phyloP scores from a whole-genome alignment of 345 rosid genomes.

The Populus pruinosa region DNA sequence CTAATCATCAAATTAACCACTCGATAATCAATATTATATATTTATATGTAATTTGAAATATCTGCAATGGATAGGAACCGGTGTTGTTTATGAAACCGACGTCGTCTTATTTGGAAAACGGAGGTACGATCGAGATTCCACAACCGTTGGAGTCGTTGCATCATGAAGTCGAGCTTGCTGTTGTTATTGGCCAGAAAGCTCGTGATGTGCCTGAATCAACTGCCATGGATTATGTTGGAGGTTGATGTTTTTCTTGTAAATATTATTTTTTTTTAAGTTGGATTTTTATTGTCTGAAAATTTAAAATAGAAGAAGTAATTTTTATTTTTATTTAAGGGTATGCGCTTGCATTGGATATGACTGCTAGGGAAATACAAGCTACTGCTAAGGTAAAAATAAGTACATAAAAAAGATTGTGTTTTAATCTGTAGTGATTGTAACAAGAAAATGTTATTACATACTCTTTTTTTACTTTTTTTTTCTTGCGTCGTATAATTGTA shows the following conservation, averaged over 20 bases:
- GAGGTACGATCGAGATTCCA: constrained; percentile 92
- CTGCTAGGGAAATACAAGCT: constrained; percentile 84
- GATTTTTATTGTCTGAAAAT: neutral
- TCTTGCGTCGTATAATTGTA: too few relatives aligned
- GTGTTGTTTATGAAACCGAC: constrained; percentile 90
- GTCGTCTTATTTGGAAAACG: constrained; percentile 77
- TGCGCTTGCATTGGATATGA: constrained; percentile 92
- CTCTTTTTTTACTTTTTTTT: too few relatives aligned
- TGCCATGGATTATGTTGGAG: constrained; percentile 90
- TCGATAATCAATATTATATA: too few relatives aligned
- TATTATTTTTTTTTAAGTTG: neutral
- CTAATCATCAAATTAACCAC: neutral
- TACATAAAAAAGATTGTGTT: neutral
- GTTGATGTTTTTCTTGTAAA: constrained; percentile 26
- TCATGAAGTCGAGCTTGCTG: constrained; percentile 95
- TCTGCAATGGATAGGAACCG: constrained; percentile 47
- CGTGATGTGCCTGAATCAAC: constrained; percentile 68
- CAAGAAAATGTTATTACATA: too few relatives aligned
- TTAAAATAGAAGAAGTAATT: neutral
- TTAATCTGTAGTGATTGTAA: too few relatives aligned
- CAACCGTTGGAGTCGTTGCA: constrained; percentile 64
- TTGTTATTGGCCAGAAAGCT: constrained; percentile 71
- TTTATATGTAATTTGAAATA: neutral
- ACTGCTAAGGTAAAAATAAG: constrained; percentile 58
- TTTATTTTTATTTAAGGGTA: constrained; percentile 46